Base-by-base conservation (phyloP, 2,329 filamentous ascomycete species). In the Stemphylium vesicarium region DNA sequence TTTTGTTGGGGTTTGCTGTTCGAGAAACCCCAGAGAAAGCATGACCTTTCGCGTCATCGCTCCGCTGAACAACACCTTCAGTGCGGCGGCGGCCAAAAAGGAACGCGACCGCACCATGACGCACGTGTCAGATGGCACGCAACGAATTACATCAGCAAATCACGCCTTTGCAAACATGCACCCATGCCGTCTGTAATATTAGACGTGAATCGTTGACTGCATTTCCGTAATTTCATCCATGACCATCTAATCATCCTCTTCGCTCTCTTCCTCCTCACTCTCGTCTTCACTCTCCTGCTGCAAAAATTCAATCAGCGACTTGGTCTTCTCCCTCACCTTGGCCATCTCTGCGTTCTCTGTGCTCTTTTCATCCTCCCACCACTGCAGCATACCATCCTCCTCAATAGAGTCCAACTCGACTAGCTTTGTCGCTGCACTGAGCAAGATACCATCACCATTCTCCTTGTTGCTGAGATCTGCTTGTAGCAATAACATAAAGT, bases 351-450 rank as follows among this genome's bases (percentile, higher is more conserved):
- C 88, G 12, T 81, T 86, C 50, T 86, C 87, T 20, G 78, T 83
- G 5, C 89, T 88, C 68, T 87, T 82, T 75, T 84, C 82, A 73
- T 96, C 89, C 16, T 81, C 84, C 93, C 93, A 98, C 95, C 95
- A 99, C 42, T 84, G 84, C 66, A 94, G 79, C 63, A 96, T 90
- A 0, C 90, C 92, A 37, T 97, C 93, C 69, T 96, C 92, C 72
- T 96, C 92, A 1, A 97, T 78, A 13, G 96, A 83, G 62, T 98
- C 95, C 43, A 90, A 77, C 62, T 90, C 86, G 72, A 96, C 96
- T 46, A 98, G 81, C 75, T 92, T 90, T 78, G 96, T 95, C 63
- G 92, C 84, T 65, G 92, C 80, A 35, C 88, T 91, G 3, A 93
- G 83, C 31, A 98, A 82, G 9, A 97, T 83, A 33, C 80, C 76